A percentile compares a stretch with the other conserved stretches of the same genome.
Evolutionary conservation across 148 eudicot genomes (phyloP).

Genomic region (Limonium bicolor): DNA sequence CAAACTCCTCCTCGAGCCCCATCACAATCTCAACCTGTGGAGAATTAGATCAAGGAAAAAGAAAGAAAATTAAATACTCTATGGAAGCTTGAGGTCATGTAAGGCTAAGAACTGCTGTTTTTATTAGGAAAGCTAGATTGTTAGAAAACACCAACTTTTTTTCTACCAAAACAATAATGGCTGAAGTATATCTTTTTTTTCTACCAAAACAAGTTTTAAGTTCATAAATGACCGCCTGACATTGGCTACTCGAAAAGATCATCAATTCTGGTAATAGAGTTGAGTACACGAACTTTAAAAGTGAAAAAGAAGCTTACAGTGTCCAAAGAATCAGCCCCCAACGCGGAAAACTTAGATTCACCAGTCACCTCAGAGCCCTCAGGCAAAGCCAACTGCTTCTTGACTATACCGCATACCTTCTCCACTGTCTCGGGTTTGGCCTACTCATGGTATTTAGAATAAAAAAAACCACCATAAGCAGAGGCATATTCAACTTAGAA

Average conservation of each 20-base stretch:
- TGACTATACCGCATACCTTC: constrained; percentile 13
- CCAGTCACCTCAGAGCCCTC: constrained; percentile 4
- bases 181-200: no score
- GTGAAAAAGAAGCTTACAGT: constrained; percentile 6
- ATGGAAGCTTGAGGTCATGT: background rate
- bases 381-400: constrained; percentile 14
- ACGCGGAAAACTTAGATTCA: constrained; percentile 5
- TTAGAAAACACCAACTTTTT: background rate
- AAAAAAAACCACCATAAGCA: background rate
- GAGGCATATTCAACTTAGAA: background rate
- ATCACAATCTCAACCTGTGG: constrained; percentile 3
- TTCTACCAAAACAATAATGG: background rate
- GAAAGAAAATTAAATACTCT: background rate
- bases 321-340: constrained; percentile 14
- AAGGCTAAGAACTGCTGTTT: background rate
- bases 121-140: background rate
- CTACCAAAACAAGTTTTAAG: no score
- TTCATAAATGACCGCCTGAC: no score
- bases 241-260: background rate
- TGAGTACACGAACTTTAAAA: background rate
- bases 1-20: constrained; percentile 3
- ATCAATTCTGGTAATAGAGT: background rate
- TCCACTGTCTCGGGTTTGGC: constrained; percentile 17
- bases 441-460: constrained; percentile 7
- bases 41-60: background rate